Base-by-base conservation (phyloP, 495 filamentous ascomycete species). In the Penicillium parvum region DNA sequence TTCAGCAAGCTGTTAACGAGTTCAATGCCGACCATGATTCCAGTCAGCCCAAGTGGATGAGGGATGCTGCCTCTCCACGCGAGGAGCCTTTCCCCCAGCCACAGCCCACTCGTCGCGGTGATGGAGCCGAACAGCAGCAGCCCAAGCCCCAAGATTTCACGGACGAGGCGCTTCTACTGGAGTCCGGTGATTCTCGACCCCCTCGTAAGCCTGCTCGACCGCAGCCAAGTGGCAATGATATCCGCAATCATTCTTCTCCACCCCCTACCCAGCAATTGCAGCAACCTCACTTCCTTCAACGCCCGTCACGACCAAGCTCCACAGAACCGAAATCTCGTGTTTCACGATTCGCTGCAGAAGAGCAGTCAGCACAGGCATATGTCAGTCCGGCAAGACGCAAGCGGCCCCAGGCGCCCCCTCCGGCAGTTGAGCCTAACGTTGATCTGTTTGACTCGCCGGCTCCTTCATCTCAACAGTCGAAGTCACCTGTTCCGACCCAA, bases 41-140 rank as follows among this genome's bases (percentile, higher is more conserved):
- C 2, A 88, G 60, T 55, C 87, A 95, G 57, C 92, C 92, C 1
- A 91, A 87, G 52, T 98, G 92, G 92, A 95, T 98, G 91, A 78
- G 81, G 52, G 85, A 88, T 38, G 70, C 76, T 16, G 70, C 73
- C 18, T 49, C 65, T 38, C 69, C 53, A 40, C 61, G 35, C n/a
- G 60, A 66, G 8, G 52, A 68, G 26, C 32, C 56, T 12, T 29
- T 49, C 11, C 36, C 60, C 17, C 45, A 35, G 23, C 43, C 42
- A 23, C 47, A 37, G 23, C 49, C 46, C 5, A 27, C 47, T 18
- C 52, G 53, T 25, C 60, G 43, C 28, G 38, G 43, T 4, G 46
- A 49, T 17, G 21, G 47, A 28, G 18, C 52, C 17, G 11, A 52
- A 32, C 39, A 54, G 32, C 50, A 62, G n/a, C 62, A 58, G 29